Evolutionary conservation across 352 stramenopile species (phyloP).

Genomic region (Halophytophthora polymorphica): DNA sequence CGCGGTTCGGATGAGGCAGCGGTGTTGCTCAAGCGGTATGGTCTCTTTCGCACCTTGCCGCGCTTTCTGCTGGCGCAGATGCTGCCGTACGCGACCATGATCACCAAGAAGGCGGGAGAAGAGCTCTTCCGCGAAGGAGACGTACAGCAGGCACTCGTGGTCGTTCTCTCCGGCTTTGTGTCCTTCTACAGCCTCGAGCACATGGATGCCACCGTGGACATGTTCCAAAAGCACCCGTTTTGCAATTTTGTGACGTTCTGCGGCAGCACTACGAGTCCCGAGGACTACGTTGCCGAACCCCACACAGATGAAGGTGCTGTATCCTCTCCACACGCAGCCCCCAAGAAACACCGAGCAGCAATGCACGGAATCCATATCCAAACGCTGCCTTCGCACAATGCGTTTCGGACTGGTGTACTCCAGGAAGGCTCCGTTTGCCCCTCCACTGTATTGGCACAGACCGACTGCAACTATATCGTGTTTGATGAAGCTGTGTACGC

Average conservation of each 20-base stretch:
- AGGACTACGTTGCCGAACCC: conserved; percentile 26
- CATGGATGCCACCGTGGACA: conserved; percentile 49
- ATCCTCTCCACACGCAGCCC: not conserved
- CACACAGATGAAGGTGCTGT: conserved; percentile 5
- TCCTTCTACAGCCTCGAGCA: conserved; percentile 65
- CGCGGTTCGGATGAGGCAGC: conserved; percentile 24
- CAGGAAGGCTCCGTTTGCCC: conserved; percentile 34
- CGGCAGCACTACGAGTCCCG: conserved; percentile 24
- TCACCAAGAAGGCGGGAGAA: conserved; percentile 42
- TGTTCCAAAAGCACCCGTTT: conserved; percentile 62
- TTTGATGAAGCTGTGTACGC: conserved; percentile 45
- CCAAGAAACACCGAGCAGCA: conserved; percentile 28
- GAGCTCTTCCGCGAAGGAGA: conserved; percentile 54
- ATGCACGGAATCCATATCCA: conserved; percentile 61
- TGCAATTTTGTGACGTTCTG: conserved; percentile 39
- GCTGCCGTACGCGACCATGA: conserved; percentile 26
- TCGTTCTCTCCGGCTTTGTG: conserved; percentile 50
- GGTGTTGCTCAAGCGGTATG: conserved; percentile 39
- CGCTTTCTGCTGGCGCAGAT: conserved; percentile 41
- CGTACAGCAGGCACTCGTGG: conserved; percentile 26
- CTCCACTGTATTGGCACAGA: conserved; percentile 51
- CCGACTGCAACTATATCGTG: conserved; percentile 47
- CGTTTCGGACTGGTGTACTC: conserved; percentile 56
- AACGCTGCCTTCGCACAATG: conserved; percentile 44
- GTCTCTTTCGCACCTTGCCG: conserved; percentile 31